phyloP scores from a whole-genome alignment of 2,329 filamentous ascomycete species.

The Sphaerulina populicola region DNA sequence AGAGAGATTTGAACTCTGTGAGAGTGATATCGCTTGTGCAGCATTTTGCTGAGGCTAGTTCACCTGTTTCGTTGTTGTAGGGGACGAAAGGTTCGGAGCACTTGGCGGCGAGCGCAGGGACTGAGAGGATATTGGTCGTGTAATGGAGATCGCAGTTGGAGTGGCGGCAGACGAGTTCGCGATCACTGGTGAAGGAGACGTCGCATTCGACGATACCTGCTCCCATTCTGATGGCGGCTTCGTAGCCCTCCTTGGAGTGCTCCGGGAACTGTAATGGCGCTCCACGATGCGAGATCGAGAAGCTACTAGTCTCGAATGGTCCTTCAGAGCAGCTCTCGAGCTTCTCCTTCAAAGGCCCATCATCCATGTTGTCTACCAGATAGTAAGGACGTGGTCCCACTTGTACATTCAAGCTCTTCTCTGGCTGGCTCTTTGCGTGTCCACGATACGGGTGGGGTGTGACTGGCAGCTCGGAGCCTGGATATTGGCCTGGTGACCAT shows the following conservation, averaged over 20 bases:
- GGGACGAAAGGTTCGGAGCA: slow-evolving; percentile 56
- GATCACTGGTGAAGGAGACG: slow-evolving; percentile 58
- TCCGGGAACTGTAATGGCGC: slow-evolving; percentile 57
- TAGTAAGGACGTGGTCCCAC: slow-evolving; percentile 58
- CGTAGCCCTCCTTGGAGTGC: slow-evolving; percentile 51
- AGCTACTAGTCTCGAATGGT: slow-evolving; percentile 45
- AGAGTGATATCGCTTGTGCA: slow-evolving; percentile 65
- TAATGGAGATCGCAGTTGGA: slow-evolving; percentile 60
- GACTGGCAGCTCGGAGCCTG: slow-evolving; percentile 1
- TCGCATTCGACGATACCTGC: slow-evolving; percentile 58
- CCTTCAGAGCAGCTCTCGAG: slow-evolving; percentile 52
- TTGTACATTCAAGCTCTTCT: slow-evolving; percentile 38
- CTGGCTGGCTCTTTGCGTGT: slow-evolving; percentile 3
- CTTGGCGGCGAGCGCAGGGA: slow-evolving; percentile 55
- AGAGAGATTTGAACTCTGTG: slow-evolving; percentile 58
- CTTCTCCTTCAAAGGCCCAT: slow-evolving; percentile 51
- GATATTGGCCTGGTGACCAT: slow-evolving; percentile 3
- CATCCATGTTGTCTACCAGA: slow-evolving; percentile 55
- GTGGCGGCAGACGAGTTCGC: slow-evolving; percentile 59
- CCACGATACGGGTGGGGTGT: slow-evolving; percentile 1
- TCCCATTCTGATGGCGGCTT: slow-evolving; percentile 59
- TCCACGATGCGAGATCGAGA: slow-evolving; percentile 55
- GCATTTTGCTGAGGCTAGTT: slow-evolving; percentile 56
- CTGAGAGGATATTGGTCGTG: slow-evolving; percentile 58
- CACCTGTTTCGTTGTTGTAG: slow-evolving; percentile 20